Base-by-base conservation (phyloP, 306 rosid species). In the Cyclanthera cordifolia region DNA sequence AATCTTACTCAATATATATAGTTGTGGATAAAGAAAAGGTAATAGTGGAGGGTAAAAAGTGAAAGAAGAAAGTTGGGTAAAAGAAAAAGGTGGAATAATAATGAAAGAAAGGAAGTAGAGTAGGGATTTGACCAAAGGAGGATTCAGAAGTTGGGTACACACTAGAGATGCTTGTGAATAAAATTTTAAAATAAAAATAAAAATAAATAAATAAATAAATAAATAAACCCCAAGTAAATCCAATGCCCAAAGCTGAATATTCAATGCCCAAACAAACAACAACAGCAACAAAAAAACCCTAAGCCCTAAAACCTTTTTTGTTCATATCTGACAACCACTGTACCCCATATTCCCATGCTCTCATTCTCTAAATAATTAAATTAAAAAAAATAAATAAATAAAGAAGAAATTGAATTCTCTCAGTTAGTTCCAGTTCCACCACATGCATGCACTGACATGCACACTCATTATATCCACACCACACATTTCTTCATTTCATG, bases 371-470 rank as follows among this genome's bases (percentile, higher is more conserved):
- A 41, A n/a, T 41, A 63, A 63, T 3, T 32, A 28, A 28, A 28
- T 2, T 32, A 2, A 32, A 32, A 32, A 2, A 4, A 32, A 32
- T 1, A 32, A 32, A 32, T 1, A 43, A 11, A 9, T n/a, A 53
- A 52, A 8, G 1, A 21, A 21, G 8, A 51, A 7, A 53, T 21
- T 13, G 50, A 46, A 46, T 46, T 14, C 10, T 14, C 10, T 3
- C 10, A 5, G 3, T n/a, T 5, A 15, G 4, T 32, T 21, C 50
- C 50, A 47, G 23, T 50, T 51, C 58, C 72, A 48, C 59, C 90
- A 85, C 90, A 81, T 85, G 86, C 90, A 85, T 85, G 87, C 77
- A 61, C 87, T 85, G 90, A 85, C 90, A 85, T 73, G 11, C 28
- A 73, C 87, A 83, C 87, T 83, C 90, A 85, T 82, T 79, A 79